A percentile compares a stretch with the other conserved stretches of the same genome.
phyloP scores from a whole-genome alignment of 2,329 filamentous ascomycete genomes.

The Ophidiomyces ophidiicola region DNA sequence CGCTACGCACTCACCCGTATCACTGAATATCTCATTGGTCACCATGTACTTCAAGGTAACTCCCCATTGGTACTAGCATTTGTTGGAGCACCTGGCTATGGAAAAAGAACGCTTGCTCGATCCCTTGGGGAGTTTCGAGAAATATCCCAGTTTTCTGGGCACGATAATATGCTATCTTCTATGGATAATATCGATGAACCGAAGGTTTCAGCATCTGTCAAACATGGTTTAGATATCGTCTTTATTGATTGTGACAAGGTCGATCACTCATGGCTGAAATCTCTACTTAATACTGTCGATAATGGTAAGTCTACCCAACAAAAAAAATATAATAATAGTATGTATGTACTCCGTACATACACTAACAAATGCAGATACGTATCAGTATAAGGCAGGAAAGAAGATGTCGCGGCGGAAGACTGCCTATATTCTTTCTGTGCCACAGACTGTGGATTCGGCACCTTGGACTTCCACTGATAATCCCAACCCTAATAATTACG shows the following conservation, averaged over 20 bases:
- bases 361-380: neutral
- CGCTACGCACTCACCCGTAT: slow-evolving; percentile 9
- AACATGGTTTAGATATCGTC: neutral
- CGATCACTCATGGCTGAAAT: slow-evolving; percentile 1
- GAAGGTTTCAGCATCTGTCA: neutral
- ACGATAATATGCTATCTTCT: neutral
- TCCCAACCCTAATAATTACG: neutral
- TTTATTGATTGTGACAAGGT: slow-evolving; percentile 6
- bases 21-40: slow-evolving; percentile 5
- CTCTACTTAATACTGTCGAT: neutral
- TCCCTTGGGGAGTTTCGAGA: slow-evolving; percentile 9
- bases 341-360: too few species aligned
- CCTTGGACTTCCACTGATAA: slow-evolving; percentile 1
- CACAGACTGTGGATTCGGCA: slow-evolving; percentile 18
- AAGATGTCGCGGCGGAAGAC: slow-evolving; percentile 19
- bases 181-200: neutral
- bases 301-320: slow-evolving; percentile 3
- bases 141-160: neutral
- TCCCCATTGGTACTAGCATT: slow-evolving; percentile 13
- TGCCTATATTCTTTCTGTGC: slow-evolving; percentile 32
- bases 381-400: neutral
- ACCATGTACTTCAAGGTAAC: slow-evolving; percentile 5
- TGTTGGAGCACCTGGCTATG: slow-evolving; percentile 13
- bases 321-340: too few species aligned
- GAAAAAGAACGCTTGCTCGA: slow-evolving; percentile 13